phyloP scores from a whole-genome alignment of 768 basidiomycete genomes.

The Collybiopsis confluens region DNA sequence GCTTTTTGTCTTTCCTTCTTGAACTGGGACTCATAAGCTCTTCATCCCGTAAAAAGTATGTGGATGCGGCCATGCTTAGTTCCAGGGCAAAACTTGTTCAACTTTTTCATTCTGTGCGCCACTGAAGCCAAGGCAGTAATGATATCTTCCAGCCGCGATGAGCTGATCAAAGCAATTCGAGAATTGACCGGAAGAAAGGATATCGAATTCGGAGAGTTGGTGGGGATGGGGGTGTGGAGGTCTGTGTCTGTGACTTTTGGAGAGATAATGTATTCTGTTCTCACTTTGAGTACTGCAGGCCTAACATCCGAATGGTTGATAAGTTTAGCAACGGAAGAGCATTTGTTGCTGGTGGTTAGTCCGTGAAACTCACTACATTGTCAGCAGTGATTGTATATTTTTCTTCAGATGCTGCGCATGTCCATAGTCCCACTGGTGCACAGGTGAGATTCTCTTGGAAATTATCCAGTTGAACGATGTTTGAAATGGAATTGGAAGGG shows the following conservation, averaged over 20 bases:
- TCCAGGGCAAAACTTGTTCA: slow-evolving; percentile 3
- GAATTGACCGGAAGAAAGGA: slow-evolving; percentile 6
- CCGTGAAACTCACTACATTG: not conserved
- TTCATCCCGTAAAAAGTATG: slow-evolving; percentile 3
- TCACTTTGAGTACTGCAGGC: too few relatives aligned
- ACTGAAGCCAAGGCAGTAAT: slow-evolving; percentile 2
- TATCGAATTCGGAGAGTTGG: slow-evolving; percentile 6
- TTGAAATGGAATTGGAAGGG: too few relatives aligned
- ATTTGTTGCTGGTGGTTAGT: slow-evolving; percentile 19
- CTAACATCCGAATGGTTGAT: slow-evolving; percentile 19
- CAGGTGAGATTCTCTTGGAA: too few relatives aligned
- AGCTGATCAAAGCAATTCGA: not conserved
- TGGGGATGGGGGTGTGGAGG: not conserved
- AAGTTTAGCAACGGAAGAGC: slow-evolving; percentile 15
- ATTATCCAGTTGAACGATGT: too few relatives aligned
- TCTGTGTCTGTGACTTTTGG: too few relatives aligned
- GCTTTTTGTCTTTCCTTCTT: not conserved
- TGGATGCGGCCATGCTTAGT: slow-evolving; percentile 5
- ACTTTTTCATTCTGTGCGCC: not conserved
- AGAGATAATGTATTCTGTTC: too few relatives aligned
- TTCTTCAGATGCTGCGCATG: slow-evolving; percentile 16
- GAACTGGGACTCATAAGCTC: too few relatives aligned
- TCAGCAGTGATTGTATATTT: not conserved
- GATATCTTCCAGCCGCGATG: slow-evolving; percentile 8
- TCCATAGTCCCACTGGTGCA: slow-evolving; percentile 16